Percentiles rank a stretch among this genome's conserved stretches.
Evolutionary conservation across 78 protist species (phyloP).

Genomic region (Tieghemostelium lacteum): DNA sequence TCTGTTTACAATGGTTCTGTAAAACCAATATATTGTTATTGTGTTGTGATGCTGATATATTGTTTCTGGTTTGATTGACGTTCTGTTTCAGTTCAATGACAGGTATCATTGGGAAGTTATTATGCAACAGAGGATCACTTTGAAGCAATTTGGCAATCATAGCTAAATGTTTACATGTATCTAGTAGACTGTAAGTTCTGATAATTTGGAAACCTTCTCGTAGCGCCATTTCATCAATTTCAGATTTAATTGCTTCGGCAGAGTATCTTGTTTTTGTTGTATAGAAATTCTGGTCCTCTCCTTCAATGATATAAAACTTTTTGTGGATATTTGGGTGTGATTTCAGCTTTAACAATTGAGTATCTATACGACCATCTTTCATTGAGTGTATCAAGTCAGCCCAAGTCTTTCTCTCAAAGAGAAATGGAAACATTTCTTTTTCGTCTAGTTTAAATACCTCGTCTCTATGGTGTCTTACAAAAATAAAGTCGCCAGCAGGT

Average conservation of each 20-base stretch:
- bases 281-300: not conserved
- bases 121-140: not conserved
- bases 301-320: conserved; percentile 42
- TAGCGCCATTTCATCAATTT: not conserved
- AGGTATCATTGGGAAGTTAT: not conserved
- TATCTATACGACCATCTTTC: not conserved
- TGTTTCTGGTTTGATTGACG: not conserved
- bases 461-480: not conserved
- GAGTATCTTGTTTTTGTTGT: not conserved
- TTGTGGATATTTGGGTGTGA: not conserved
- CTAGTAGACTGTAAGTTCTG: conserved; percentile 2
- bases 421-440: conserved; percentile 14
- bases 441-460: not conserved
- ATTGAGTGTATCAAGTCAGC: not conserved
- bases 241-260: not conserved
- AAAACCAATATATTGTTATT: not conserved
- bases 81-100: not conserved
- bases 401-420: conserved; percentile 70
- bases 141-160: conserved; percentile 34
- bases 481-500: conserved; percentile 21
- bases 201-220: conserved; percentile 18
- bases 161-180: conserved; percentile 29
- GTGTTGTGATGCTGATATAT: not conserved
- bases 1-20: not conserved
- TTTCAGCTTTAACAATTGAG: conserved; percentile 22